Base-by-base conservation (phyloP, 2,329 filamentous ascomycete species). In the Didymella pinodella region DNA sequence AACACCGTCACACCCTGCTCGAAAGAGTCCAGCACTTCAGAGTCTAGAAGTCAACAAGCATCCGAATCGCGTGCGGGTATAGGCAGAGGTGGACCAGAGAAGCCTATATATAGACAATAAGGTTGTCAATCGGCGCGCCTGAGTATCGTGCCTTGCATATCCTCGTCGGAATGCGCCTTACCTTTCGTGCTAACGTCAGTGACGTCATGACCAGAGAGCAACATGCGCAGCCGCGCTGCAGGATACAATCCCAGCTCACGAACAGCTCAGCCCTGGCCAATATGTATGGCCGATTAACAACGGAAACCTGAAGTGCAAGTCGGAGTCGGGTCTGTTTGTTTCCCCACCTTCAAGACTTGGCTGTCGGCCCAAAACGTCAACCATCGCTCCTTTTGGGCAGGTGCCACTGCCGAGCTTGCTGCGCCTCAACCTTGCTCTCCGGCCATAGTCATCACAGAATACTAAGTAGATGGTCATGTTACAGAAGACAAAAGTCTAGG, bases 311-410 rank as follows among this genome's bases (percentile, higher is more conserved):
- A 10, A 25, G 18, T 40, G 18, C 20, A 41, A 10, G 4, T 41
- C 11, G 18, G n/a, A 14, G 20, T 41, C 20, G 38, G 38, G 20
- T 16, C 11, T 14, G 8, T 41, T 44, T 16, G 31, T 5, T 41
- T 29, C 44, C 52, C 45, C 38, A 40, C 36, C 28, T 44, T 28
- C 20, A 31, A 22, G 40, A 20, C 34, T 57, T 52, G 44, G 48
- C 48, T 43, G 7, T 16, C n/a, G 3, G 36, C 54, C 48, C 8
- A 57, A 57, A 52, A 25, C 48, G 43, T 52, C 43, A 16, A 51
- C 48, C 34, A 57, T 57, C 54, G 48, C 43, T 43, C 48, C 7
- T 14, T 48, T 57, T n/a, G 32, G 54, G 54, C 54, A 57, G 48
- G 48, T 57, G 53, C 38, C 38, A 25, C 31, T 38, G 29, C 45